Base-by-base conservation (phyloP, 805 yeast genomes). In the Blastobotrys attinorum region DNA sequence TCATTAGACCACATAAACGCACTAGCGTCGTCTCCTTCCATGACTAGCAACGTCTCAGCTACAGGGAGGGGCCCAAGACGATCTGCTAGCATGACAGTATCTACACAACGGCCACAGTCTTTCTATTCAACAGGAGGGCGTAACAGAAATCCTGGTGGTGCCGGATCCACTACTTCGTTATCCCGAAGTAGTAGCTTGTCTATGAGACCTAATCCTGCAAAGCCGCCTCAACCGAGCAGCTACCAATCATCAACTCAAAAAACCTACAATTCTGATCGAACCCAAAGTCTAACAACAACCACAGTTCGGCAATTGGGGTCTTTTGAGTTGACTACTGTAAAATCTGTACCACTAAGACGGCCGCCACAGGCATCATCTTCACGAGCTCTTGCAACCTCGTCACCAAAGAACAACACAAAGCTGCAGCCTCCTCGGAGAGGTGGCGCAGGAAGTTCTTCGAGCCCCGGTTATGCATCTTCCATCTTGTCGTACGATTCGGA, bases 231-330 rank as follows among this genome's bases (percentile, higher is more conserved):
- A 11, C 29, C 29, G 29, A 25, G 10, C 29, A 25, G 29, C 29
- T 25, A 25, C 21, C 31, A 21, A 23, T 56, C 60, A 20, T 50
- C 57, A 10, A 52, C 61, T 13, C 44, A 52, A 23, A 53, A 58
- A 11, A 49, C 55, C 6, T 57, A 54, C 17, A 53, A 55, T 44
- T 51, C 58, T 15, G 67, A 63, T 37, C 53, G 67, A 23, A 59
- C 67, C 5, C 50, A 60, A 55, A 60, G 65, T 15, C 48, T 63
- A 18, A 63, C 67, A 16, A 62, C 64, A 21, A 61, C 65, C 4
- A 63, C 67, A 1, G 53, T 63, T 29, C 58, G 62, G 29, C 61
- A 57, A 27, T 45, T 61, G 49, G 67, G 67, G 39, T 54, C 65
- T 13, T 63, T 62, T 47, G 62, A 63, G 49, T 47, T 63, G 23